Conservation (phyloP, 1,139 yeast genomes). For the Suhomyces taliae region DNA sequence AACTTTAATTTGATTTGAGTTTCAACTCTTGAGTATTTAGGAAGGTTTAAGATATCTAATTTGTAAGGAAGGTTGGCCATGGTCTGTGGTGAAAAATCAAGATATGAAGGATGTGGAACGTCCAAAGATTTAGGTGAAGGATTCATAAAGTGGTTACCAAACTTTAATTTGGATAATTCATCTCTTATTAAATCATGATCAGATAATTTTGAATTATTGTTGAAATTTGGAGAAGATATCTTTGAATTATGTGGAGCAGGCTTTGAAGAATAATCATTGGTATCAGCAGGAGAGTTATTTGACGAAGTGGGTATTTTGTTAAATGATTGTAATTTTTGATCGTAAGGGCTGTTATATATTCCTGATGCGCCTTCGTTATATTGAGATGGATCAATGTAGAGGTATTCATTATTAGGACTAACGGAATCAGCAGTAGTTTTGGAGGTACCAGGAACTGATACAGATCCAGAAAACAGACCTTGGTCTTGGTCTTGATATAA, state of each 20-base stretch:
- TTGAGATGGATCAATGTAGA: slow-evolving; percentile 22
- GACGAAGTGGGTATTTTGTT: not conserved
- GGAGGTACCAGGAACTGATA: not conserved
- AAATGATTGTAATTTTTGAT: slow-evolving; percentile 2
- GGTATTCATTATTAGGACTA: slow-evolving; percentile 22
- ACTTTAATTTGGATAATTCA: slow-evolving; percentile 54
- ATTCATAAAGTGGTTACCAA: slow-evolving; percentile 49
- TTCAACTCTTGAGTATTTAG: slow-evolving; percentile 84
- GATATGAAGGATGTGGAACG: slow-evolving; percentile 33
- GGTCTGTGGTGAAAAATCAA: slow-evolving; percentile 40
- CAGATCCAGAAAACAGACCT: not conserved
- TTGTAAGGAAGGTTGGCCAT: slow-evolving; percentile 55
- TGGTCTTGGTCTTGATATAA: not conserved
- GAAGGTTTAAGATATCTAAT: slow-evolving; percentile 61
- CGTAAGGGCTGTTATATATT: slow-evolving; percentile 19
- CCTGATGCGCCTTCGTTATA: slow-evolving; percentile 12
- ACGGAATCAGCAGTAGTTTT: not conserved
- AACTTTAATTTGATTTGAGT: slow-evolving; percentile 85
- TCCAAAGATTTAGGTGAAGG: slow-evolving; percentile 37
- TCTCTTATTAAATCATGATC: slow-evolving; percentile 51
- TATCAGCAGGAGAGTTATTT: not conserved
- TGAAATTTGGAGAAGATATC: not conserved
- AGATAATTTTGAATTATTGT: slow-evolving; percentile 19
- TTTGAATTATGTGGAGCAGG: too few species aligned
- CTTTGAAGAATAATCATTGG: too few species aligned